Base-by-base conservation (phyloP, 2,329 filamentous ascomycete species). In the Aureobasidium subglaciale region DNA sequence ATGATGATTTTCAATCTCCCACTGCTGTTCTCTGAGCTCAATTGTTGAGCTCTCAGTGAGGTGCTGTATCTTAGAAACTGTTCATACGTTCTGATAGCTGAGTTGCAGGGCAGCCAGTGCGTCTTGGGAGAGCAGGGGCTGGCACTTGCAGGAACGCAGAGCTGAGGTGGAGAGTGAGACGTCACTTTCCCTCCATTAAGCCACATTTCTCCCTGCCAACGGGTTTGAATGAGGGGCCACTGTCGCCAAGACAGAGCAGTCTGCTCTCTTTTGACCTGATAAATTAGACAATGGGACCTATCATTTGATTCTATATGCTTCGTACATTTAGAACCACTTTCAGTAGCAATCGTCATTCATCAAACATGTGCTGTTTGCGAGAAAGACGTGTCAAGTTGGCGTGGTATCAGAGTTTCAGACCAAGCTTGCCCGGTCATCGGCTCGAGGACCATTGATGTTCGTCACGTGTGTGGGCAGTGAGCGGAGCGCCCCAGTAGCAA, bases 161-260 rank as follows among this genome's bases (percentile, higher is more conserved):
- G 30, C 29, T 34, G 29, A 46, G 22, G 42, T 46, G 42, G 42
- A 46, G 27, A 24, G 41, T 15, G 16, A 35, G 8, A 48, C 43
- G 43, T 48, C 43, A 48, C 43, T 4, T 13, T 34, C 41, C 15
- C 18, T 25, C 38, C 24, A 11, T 5, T n/a, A 15, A 45, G 41
- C 41, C 41, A 45, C 41, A 9, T n/a, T 46, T 46, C 41, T 22
- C 43, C 43, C 43, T 46, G 43, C 43, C 43, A 46, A 46, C 43
- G 43, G 43, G 18, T 16, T 27, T 11, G 9, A n/a, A 4, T 41
- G 18, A 34, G 43, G 27, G 43, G 16, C 4, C n/a, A 24, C 18
- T 7, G 9, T 25, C 5, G 43, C 43, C 43, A 34, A 48, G 43
- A 24, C 18, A 11, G 7, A 22, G 10, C 18, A 11, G 13, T 10